These are phyloP conservation scores for Dictyostelium capitatum DNA, from an alignment of 78 protist species.

Conservation along the genomic window DNA sequence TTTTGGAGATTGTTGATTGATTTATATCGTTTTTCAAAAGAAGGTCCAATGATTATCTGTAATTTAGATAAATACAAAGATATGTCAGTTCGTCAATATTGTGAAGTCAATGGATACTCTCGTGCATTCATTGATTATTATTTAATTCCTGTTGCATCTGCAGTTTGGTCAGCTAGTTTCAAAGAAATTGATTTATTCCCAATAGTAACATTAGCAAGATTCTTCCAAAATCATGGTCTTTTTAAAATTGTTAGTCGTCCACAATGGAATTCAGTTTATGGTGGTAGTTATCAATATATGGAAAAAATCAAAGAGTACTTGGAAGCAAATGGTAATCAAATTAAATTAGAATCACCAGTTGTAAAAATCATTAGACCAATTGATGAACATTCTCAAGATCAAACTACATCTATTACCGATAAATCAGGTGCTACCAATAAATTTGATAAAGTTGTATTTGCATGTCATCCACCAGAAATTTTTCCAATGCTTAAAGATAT, in stretches of 20 bases:
- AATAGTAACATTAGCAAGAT: conserved; percentile 32
- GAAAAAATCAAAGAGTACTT: not conserved
- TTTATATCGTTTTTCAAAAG: conserved; percentile 33
- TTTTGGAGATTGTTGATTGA: conserved; percentile 49
- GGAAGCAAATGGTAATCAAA: conserved; percentile 1
- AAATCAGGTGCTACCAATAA: not conserved
- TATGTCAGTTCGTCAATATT: conserved; percentile 27
- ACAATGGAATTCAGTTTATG: conserved; percentile 44
- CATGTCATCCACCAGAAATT: conserved; percentile 57
- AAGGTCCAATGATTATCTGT: conserved; percentile 19
- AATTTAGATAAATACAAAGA: conserved; percentile 17
- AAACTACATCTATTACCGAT: not conserved
- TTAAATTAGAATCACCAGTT: conserved; percentile 1
- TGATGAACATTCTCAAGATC: not conserved
- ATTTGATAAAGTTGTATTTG: conserved; percentile 42
- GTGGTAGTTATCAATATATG: conserved; percentile 58
- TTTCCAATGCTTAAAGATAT: conserved; percentile 22
- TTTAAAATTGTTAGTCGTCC: conserved; percentile 52
- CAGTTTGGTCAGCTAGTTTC: conserved; percentile 61
- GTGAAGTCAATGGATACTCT: conserved; percentile 16
- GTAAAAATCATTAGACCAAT: not conserved
- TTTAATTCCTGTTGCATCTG: conserved; percentile 56
- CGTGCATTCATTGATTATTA: conserved; percentile 41
- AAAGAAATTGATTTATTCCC: conserved; percentile 54
- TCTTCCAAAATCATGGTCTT: conserved; percentile 48